phyloP scores from a whole-genome alignment of 2,329 filamentous ascomycete species.

The Emergomyces pasteurianus region DNA sequence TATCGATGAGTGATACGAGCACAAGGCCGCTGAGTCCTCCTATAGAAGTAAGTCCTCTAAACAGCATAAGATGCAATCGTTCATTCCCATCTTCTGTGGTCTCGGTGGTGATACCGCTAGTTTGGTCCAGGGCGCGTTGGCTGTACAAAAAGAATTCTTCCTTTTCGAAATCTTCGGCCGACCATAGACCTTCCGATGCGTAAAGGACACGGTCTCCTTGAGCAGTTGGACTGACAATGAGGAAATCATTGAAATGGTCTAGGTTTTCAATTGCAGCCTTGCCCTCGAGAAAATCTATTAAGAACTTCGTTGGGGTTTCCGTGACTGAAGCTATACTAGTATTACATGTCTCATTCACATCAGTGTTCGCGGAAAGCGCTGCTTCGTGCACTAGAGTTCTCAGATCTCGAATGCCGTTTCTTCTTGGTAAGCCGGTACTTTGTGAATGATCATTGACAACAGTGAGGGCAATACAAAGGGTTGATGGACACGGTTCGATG shows the following conservation, averaged over 20 bases:
- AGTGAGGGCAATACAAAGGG: background rate
- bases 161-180: slow-evolving; percentile 12
- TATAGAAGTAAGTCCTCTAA: slow-evolving; percentile 14
- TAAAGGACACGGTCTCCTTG: slow-evolving; percentile 14
- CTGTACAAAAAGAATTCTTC: slow-evolving; percentile 17
- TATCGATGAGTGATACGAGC: slow-evolving; percentile 17
- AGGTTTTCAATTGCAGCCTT: slow-evolving; percentile 4
- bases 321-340: background rate
- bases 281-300: background rate
- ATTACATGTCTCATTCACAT: background rate
- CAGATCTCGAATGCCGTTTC: background rate
- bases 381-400: background rate
- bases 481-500: background rate
- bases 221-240: slow-evolving; percentile 14
- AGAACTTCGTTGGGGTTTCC: background rate
- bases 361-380: background rate
- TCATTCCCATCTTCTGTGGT: slow-evolving; percentile 15
- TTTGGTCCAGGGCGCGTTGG: slow-evolving; percentile 10
- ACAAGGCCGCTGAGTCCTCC: slow-evolving; percentile 14
- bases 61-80: slow-evolving; percentile 17
- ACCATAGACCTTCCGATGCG: slow-evolving; percentile 15
- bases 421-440: background rate
- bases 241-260: slow-evolving; percentile 19
- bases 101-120: slow-evolving; percentile 16
- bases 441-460: background rate